Evolutionary conservation across 352 stramenopile genomes (phyloP).

Genomic region (Globisporangium parvum): DNA sequence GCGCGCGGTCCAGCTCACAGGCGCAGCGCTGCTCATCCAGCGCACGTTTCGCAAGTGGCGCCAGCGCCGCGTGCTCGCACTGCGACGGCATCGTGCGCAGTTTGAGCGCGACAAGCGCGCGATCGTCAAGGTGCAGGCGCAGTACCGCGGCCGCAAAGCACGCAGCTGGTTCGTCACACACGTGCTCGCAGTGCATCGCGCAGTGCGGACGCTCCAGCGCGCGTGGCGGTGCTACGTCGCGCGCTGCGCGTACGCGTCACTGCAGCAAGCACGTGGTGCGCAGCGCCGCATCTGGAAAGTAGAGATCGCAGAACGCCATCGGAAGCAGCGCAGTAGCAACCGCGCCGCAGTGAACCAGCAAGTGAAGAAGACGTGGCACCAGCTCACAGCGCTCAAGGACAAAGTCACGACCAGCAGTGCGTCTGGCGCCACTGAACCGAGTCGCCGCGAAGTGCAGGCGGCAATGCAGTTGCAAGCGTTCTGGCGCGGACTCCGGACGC

Average conservation of each 20-base stretch:
- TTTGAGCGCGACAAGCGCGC: constrained; percentile 62
- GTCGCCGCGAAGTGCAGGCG: constrained; percentile 21
- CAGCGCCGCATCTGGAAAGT: constrained; percentile 16
- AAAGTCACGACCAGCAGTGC: constrained; percentile 1
- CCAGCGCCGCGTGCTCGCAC: constrained; percentile 19
- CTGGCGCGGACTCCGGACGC: constrained; percentile 38
- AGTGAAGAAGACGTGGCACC: constrained; percentile 18
- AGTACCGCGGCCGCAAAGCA: constrained; percentile 34
- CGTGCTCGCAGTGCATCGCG: constrained; percentile 14
- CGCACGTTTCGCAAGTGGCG: constrained; percentile 34
- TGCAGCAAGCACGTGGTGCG: constrained; percentile 4
- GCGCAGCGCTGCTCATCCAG: constrained; percentile 46
- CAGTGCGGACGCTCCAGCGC: constrained; percentile 35
- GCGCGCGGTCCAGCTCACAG: constrained; percentile 15
- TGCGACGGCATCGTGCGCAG: constrained; percentile 37
- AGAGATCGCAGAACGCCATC: constrained; percentile 20
- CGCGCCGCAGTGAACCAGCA: constrained; percentile 5
- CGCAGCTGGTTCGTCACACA: constrained; percentile 24
- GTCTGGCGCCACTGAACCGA: neutral
- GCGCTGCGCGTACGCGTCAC: constrained; percentile 10
- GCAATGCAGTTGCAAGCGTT: constrained; percentile 40
- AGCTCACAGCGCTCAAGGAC: constrained; percentile 12
- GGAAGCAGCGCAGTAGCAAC: neutral
- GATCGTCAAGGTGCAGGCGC: constrained; percentile 47
- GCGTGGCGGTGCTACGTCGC: constrained; percentile 41